Conservation (phyloP, 495 filamentous ascomycete species). For the Trichoderma virens region DNA sequence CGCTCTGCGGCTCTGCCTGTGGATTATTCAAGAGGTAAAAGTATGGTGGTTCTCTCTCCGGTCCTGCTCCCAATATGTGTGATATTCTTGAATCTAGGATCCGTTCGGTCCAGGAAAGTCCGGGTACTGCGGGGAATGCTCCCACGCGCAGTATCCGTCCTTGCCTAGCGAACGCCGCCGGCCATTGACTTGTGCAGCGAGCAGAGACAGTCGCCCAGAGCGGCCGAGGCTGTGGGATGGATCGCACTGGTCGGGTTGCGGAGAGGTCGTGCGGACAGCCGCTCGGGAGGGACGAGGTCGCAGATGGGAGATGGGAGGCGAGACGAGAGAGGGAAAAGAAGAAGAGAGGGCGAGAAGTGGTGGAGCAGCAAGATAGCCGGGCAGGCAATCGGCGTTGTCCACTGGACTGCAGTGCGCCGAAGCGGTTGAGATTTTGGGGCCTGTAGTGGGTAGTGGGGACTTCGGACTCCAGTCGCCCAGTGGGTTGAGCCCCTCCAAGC, state of each 20-base stretch:
- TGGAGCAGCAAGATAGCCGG: background rate
- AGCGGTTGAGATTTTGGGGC: background rate
- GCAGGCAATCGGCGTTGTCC: background rate
- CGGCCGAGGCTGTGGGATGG: background rate
- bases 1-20: background rate
- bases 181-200: constrained; percentile 9
- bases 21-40: background rate
- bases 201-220: background rate
- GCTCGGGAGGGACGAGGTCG: background rate
- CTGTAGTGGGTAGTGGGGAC: background rate
- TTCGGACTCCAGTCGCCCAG: background rate
- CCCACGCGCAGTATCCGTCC: constrained; percentile 11
- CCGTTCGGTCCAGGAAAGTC: constrained; percentile 10
- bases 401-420: background rate
- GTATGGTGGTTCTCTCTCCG: background rate
- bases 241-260: background rate
- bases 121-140: constrained; percentile 11
- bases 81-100: background rate
- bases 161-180: constrained; percentile 11
- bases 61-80: constrained; percentile 9
- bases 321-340: background rate
- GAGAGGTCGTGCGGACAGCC: background rate
- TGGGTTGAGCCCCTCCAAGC: too few species aligned
- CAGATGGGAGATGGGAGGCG: background rate
- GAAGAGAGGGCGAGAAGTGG: background rate